These are phyloP conservation scores for Helichrysum umbraculigerum DNA, from an alignment of 129 eudicot genomes.

Conservation along the genomic window DNA sequence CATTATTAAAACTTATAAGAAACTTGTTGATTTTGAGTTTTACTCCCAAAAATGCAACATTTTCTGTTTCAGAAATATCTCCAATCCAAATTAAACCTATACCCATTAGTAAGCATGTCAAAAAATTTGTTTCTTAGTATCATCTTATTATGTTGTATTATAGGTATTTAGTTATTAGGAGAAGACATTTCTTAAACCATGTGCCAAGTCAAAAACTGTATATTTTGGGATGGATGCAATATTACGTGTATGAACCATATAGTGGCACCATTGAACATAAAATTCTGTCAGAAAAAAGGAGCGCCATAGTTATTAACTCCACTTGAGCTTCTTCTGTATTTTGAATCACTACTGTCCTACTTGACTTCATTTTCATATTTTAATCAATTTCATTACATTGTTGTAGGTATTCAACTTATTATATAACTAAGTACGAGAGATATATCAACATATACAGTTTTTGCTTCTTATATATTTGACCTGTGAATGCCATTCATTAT, in stretches of 20 bases:
- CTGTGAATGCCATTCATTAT: neutral
- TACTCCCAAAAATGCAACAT: neutral
- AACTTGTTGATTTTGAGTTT: too few species aligned
- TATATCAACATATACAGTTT: neutral
- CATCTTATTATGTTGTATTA: neutral
- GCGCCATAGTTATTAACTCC: neutral
- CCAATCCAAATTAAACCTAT: neutral
- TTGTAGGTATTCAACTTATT: neutral
- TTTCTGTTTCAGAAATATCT: neutral
- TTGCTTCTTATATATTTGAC: neutral
- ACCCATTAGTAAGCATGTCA: neutral
- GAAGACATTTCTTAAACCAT: neutral
- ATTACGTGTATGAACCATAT: neutral
- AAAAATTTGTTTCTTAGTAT: neutral
- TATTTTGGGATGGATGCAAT: neutral
- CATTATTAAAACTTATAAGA: constrained; percentile 1
- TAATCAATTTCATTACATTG: neutral
- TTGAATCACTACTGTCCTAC: neutral
- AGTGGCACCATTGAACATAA: neutral
- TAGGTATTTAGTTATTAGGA: neutral
- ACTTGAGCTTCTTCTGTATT: neutral
- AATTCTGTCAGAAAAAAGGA: neutral
- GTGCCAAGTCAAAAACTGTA: neutral
- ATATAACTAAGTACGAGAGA: neutral
- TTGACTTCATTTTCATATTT: constrained; percentile 1